These are phyloP conservation scores for Syzygium malaccense DNA, from an alignment of 441 rosid species.

Conservation along the genomic window DNA sequence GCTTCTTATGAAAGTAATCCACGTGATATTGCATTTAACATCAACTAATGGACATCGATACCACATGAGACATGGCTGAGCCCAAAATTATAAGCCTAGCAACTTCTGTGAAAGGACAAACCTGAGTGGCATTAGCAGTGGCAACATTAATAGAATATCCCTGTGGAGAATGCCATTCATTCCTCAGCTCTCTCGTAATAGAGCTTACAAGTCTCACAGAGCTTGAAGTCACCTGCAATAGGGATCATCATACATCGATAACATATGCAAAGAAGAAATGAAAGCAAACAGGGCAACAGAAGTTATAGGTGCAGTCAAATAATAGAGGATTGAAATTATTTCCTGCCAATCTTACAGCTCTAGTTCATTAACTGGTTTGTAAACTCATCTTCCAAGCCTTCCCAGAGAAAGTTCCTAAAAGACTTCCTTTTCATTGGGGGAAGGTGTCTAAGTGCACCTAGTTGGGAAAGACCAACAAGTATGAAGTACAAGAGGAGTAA, in stretches of 20 bases:
- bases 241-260: neutral
- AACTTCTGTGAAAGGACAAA: constrained; percentile 15
- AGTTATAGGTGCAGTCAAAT: neutral
- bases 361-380: neutral
- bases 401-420: neutral
- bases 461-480: neutral
- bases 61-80: neutral
- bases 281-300: neutral
- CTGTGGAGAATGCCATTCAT: constrained; percentile 86
- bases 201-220: constrained; percentile 90
- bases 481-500: neutral
- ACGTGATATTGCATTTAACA: neutral
- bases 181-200: constrained; percentile 55
- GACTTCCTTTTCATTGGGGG: neutral
- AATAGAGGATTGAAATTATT: neutral
- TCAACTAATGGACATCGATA: neutral
- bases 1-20: neutral
- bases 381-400: neutral
- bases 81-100: neutral
- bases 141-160: constrained; percentile 94
- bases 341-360: neutral
- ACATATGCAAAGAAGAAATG: neutral
- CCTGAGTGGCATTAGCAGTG: constrained; percentile 98
- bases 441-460: neutral
- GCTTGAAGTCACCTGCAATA: constrained; percentile 78